A percentile compares a stretch with the other conserved stretches of the same genome.
Conservation (phyloP, 2,329 filamentous ascomycete genomes). For the Fusarium chlamydosporum region DNA sequence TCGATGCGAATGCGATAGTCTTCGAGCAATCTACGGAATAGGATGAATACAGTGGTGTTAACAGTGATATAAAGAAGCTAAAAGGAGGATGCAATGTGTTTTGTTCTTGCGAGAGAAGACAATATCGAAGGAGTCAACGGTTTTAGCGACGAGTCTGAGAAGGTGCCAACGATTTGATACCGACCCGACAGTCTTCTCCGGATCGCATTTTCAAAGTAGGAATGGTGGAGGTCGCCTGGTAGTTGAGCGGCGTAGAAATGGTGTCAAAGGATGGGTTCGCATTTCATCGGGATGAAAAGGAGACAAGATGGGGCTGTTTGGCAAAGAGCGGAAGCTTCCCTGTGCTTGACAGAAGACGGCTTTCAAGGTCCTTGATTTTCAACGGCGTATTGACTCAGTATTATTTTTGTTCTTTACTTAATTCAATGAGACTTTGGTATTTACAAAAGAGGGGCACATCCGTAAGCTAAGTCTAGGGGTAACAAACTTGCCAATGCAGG, state of each 20-base stretch:
- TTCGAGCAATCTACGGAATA: conserved; percentile 28
- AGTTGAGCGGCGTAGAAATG: conserved; percentile 50
- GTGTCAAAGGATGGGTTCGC: conserved; percentile 52
- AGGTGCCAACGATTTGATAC: conserved; percentile 8
- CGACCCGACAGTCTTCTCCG: conserved; percentile 6
- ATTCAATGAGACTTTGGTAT: conserved; percentile 30
- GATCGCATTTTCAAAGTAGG: conserved; percentile 23
- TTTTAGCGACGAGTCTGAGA: conserved; percentile 16
- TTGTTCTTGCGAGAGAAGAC: conserved; percentile 19
- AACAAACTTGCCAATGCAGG: background rate
- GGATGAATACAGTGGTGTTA: conserved; percentile 25
- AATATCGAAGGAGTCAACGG: conserved; percentile 9
- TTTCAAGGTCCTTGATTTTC: conserved; percentile 46
- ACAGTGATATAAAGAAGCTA: conserved; percentile 34
- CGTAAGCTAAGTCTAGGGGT: background rate
- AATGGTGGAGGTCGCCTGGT: conserved; percentile 31
- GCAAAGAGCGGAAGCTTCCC: conserved; percentile 38
- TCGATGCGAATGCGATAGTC: conserved; percentile 30
- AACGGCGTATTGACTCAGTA: conserved; percentile 48
- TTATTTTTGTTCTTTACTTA: conserved; percentile 42
- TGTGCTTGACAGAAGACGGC: conserved; percentile 36
- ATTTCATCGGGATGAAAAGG: conserved; percentile 50
- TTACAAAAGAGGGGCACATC: background rate
- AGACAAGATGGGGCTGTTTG: conserved; percentile 47
- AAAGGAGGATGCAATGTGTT: conserved; percentile 42